Evolutionary conservation across 164 flowering plant genomes (phyloP), one percentile per base, ranked within the genome.

Genomic region (Nymphaea thermarum): DNA sequence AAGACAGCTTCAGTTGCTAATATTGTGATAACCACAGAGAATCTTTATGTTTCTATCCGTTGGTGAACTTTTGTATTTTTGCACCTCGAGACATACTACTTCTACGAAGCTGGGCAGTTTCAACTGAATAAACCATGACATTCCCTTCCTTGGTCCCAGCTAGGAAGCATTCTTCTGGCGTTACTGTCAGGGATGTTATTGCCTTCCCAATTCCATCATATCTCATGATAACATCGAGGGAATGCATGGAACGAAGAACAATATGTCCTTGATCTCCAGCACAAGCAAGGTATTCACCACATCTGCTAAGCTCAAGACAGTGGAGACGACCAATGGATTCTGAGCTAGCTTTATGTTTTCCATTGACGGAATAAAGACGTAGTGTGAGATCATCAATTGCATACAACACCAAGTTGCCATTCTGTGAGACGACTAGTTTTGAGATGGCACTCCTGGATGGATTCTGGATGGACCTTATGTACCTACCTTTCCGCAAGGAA

Each of bases 181-280:
- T 94, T 67, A 94, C 99, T 42, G 84, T 76, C n/a, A 94, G 80
- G 68, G 96, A 83, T 43, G 92, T 91, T 68, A 94, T 88, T 57
- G 83, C 68, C 75, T 87, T 94, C 45, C 98, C 99, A 69, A 84
- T 65, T 72, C 98, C 98, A 74, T 78, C 78, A 74, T 88, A 94
- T 72, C 78, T 87, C 62, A 73, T 77, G 44, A 94, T 82, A 64
- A 87, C 79, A 73, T 91, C 94, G 47, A 94, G 91, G 42, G 96
- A 84, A 76, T 83, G 82, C 98, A 94, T 91, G 51, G 96, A 87
- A 60, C 99, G 85, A 10, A 94, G 88, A 71, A 84, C 78, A 68
- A 94, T 81, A 70, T 94, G 98, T 63, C 99, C 99, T 71, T 91
- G 98, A 77, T 94, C 99, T 64, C 99, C 98, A 2, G 96, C 94